These are phyloP conservation scores for Gynandropsis gynandra DNA, from an alignment of 345 rosid genomes.

Conservation along the genomic window DNA sequence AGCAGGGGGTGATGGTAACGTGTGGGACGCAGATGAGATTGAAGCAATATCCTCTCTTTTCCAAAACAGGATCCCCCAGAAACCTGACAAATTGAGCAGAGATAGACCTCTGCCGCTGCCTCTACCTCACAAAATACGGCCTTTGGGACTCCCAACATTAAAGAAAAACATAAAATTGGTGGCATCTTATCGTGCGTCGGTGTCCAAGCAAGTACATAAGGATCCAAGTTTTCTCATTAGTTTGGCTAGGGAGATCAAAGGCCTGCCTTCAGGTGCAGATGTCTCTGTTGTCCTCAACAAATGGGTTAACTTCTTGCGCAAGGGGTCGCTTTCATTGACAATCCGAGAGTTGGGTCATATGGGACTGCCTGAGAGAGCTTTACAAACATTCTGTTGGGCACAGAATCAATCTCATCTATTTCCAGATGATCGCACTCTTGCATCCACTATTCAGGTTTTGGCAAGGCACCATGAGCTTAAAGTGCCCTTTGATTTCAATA, in stretches of 20 bases:
- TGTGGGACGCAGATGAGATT: constrained; percentile 65
- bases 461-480: constrained; percentile 56
- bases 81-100: constrained; percentile 43
- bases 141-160: constrained; percentile 52
- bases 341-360: constrained; percentile 76
- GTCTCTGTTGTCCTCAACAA: constrained; percentile 52
- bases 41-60: constrained; percentile 80
- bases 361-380: constrained; percentile 69
- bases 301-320: constrained; percentile 51
- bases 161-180: constrained; percentile 35
- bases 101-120: constrained; percentile 78
- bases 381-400: constrained; percentile 83
- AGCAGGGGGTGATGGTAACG: constrained; percentile 15
- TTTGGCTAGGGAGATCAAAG: constrained; percentile 62
- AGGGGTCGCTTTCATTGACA: constrained; percentile 65
- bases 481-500: constrained; percentile 44
- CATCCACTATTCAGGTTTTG: constrained; percentile 63
- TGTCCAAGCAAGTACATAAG: constrained; percentile 40
- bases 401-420: constrained; percentile 53
- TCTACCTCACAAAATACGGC: constrained; percentile 65
- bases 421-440: constrained; percentile 64
- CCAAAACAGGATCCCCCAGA: constrained; percentile 67
- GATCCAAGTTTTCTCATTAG: constrained; percentile 54
- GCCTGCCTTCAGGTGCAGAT: constrained; percentile 38
- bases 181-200: constrained; percentile 32